A percentile compares a stretch with the other conserved stretches of the same genome.
Conservation (phyloP, 352 stramenopile species). For the Pythium pyrilobum region DNA sequence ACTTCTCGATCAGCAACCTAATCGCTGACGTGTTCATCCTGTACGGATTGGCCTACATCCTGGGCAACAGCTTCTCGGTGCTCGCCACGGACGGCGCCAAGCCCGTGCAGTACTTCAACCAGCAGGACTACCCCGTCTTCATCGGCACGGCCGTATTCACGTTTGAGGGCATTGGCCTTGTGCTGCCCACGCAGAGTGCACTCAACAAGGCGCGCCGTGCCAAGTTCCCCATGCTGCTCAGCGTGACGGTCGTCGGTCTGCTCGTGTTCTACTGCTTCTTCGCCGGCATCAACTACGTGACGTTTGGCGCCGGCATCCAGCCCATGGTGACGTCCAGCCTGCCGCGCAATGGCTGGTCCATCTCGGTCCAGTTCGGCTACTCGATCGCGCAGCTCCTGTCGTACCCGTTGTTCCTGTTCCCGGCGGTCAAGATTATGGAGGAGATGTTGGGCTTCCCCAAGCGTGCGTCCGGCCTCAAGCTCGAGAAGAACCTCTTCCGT, state of each 20-base stretch:
- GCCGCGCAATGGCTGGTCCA: constrained; percentile 63
- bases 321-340: constrained; percentile 73
- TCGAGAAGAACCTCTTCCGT: constrained; percentile 72
- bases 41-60: constrained; percentile 67
- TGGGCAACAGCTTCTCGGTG: constrained; percentile 68
- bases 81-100: constrained; percentile 42
- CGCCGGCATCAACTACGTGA: constrained; percentile 70
- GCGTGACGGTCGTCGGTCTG: constrained; percentile 57
- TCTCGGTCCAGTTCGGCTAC: constrained; percentile 77
- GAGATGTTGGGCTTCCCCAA: constrained; percentile 73
- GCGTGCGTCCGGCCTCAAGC: constrained; percentile 59
- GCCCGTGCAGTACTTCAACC: constrained; percentile 64
- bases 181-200: constrained; percentile 66
- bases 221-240: constrained; percentile 55
- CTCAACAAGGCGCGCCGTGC: constrained; percentile 58
- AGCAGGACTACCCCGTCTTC: constrained; percentile 67
- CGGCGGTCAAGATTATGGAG: constrained; percentile 79
- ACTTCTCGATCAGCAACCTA: constrained; percentile 83
- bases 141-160: constrained; percentile 78
- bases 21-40: constrained; percentile 83
- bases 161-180: constrained; percentile 79
- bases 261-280: constrained; percentile 84
- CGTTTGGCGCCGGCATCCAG: constrained; percentile 57
- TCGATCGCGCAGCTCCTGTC: constrained; percentile 68
- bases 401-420: constrained; percentile 79